Evolutionary conservation across 371 early-diverging fungal genomes (phyloP), one percentile per base, ranked within the genome.

Genomic region (Mucor velutinosus): DNA sequence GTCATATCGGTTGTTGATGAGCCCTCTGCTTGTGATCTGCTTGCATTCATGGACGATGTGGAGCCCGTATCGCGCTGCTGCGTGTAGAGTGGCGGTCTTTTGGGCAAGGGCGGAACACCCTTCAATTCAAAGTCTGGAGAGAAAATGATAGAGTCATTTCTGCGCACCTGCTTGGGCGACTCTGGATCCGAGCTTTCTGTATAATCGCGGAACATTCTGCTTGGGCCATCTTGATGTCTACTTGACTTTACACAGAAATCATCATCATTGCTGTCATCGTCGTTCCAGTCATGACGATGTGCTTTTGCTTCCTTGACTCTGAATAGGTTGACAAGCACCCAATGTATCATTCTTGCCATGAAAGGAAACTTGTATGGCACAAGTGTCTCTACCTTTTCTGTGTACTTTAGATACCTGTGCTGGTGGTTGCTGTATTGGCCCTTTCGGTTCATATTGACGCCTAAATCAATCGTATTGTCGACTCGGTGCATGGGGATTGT

Each of bases 321-420:
- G 39, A 72, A 75, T 0, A 79, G 25, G 17, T 21, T 19, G 0
- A 58, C 6, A 11, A 79, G 59, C 11, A 71, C 0, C 75, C 77
- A 79, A 58, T 76, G 71, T 15, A 75, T 53, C 30, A 58, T 23
- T 60, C 43, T 74, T 7, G 80, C 75, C 6, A 66, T 27, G 1
- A 2, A 23, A 1, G 80, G 77, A 55, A 47, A 47, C 1, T 37
- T 19, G 30, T 71, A 76, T 0, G 72, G 66, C 7, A 67, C 62
- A 3, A 78, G 23, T 41, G 27, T 64, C 25, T 64, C 62, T 2
- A 66, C 56, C 2, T 4, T 23, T 12, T 29, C 53, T 25, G 37
- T 55, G 15, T 53, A 17, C n/a, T 67, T 67, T 19, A 35, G 25
- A 6, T 47, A 45, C 23, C 25, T 51, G 33, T 30, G 58, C 19